These are phyloP conservation scores for Theobroma cacao DNA, from an alignment of 345 rosid genomes.

Conservation along the genomic window DNA sequence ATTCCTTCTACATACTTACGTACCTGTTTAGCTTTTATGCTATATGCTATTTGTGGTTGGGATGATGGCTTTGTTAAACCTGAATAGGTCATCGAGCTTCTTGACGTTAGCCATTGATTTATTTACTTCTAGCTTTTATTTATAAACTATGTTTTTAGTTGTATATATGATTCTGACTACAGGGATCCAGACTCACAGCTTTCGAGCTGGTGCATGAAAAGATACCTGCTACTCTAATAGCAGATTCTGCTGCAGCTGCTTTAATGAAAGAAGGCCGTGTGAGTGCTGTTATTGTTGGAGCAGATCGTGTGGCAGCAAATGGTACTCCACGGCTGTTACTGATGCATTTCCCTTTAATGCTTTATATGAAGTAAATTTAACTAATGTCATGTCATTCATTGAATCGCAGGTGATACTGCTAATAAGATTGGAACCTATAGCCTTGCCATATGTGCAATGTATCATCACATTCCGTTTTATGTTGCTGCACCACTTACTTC, in stretches of 20 bases:
- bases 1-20: neutral
- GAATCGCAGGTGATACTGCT: slow-evolving; percentile 79
- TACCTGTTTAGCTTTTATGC: neutral
- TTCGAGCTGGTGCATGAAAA: slow-evolving; percentile 89
- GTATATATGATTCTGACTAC: slow-evolving; percentile 9
- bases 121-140: neutral
- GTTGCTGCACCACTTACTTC: slow-evolving; percentile 95
- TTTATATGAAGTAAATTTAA: neutral
- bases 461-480: slow-evolving; percentile 70
- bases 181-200: slow-evolving; percentile 98
- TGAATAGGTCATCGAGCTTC: neutral
- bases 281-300: slow-evolving; percentile 84
- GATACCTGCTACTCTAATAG: slow-evolving; percentile 85
- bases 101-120: neutral
- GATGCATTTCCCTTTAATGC: neutral
- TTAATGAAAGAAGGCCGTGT: slow-evolving; percentile 77
- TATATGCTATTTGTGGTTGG: neutral
- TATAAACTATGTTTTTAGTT: neutral
- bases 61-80: neutral
- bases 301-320: slow-evolving; percentile 91
- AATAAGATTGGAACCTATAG: slow-evolving; percentile 97
- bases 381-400: neutral
- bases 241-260: slow-evolving; percentile 95
- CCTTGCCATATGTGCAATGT: slow-evolving; percentile 77
- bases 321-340: slow-evolving; percentile 38